Base-by-base conservation (phyloP, 805 yeast species). In the Candida berthetii region DNA sequence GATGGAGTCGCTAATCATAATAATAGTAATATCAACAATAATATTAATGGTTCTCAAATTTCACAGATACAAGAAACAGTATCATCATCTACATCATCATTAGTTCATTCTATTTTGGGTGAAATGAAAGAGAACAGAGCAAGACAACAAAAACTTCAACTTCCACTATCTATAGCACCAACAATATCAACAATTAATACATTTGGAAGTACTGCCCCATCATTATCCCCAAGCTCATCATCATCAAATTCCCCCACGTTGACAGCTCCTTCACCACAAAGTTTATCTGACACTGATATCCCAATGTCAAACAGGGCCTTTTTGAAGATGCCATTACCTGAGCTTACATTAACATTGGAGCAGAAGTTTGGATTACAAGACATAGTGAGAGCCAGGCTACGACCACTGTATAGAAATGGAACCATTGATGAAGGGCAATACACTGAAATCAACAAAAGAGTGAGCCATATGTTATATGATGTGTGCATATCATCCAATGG, bases 301-400 rank as follows among this genome's bases (percentile, higher is more conserved):
- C 13, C 11, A 17, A 16, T 8, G 10, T 18, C 31, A 8, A 22
- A 43, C 22, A 45, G 44, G 31, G 33, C 48, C 16, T 24, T 35
- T 14, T 40, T 44, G 46, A 44, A 49, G 34, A 36, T 35, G 38
- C 24, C 42, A 11, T 14, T 37, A 9, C 32, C 32, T 7, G 32
- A 29, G 16, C 7, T 7, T 7, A 39, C 42, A 4, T 40, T 50
- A n/a, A 38, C 55, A 6, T 53, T 57, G 33, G 70, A 68, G 14
- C 78, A 78, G 46, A 85, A 85, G 51, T 54, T 63, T 16, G 59
- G 64, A 28, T 71, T 85, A 14, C 93, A 85, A 54, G 65, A 63
- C 17, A 60, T 77, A 27, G 80, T 85, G 10, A 62, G 87, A 33
- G 64, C 69, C 16, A 67, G 64, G 16, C 54, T 85, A 37, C 64